These are phyloP conservation scores for Tolypocladium amazonense DNA, from an alignment of 2,329 filamentous ascomycete genomes.

Conservation along the genomic window DNA sequence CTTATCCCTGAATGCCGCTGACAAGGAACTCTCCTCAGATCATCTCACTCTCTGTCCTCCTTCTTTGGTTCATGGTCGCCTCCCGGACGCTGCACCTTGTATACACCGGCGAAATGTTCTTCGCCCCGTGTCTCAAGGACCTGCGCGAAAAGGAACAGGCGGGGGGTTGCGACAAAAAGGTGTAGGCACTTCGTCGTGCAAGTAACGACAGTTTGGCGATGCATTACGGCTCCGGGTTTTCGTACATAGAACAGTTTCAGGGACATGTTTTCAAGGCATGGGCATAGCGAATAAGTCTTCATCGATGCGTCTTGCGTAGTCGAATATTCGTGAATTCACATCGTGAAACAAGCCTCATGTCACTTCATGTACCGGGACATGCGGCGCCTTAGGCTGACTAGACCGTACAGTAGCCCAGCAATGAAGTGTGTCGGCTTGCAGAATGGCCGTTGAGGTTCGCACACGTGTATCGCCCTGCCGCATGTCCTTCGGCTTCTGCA, in stretches of 20 bases:
- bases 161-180: conserved; percentile 14
- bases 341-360: background rate
- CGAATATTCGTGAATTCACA: background rate
- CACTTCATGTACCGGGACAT: background rate
- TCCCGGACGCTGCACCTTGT: conserved; percentile 25
- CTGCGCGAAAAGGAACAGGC: conserved; percentile 20
- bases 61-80: conserved; percentile 32
- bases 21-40: conserved; percentile 16
- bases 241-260: background rate
- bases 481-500: background rate
- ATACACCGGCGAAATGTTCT: conserved; percentile 30
- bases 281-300: background rate
- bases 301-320: background rate
- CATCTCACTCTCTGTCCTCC: conserved; percentile 27
- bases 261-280: background rate
- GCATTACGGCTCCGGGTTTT: background rate
- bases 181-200: conserved; percentile 6
- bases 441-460: background rate
- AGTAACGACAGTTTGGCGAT: background rate
- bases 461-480: background rate
- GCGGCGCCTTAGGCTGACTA: background rate
- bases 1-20: conserved; percentile 1
- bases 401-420: background rate
- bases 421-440: background rate
- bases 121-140: conserved; percentile 31